Base-by-base conservation (phyloP, 2,329 filamentous ascomycete species). In the Apiospora rasikravindrae region DNA sequence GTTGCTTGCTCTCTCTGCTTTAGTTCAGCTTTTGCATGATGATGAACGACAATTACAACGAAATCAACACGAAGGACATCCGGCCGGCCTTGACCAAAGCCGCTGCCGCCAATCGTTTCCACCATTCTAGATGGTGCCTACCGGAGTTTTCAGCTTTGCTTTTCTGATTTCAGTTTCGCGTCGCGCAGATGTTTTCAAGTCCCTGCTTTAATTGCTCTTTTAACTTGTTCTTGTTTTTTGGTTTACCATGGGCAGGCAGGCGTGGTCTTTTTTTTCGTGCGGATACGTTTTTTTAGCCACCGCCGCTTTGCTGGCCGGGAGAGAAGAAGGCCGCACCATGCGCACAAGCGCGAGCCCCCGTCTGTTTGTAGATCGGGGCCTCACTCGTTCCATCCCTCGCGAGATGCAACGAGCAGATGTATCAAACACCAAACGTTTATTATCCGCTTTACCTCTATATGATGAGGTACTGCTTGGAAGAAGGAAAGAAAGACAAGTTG, bases 211-310 rank as follows among this genome's bases (percentile, higher is more conserved):
- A 68, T 19, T 68, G 40, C 44, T 45, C 4, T 44, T 47, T 44
- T 29, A 22, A 14, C 33, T 68, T 2, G 11, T 37, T 47, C n/a
- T 68, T n/a, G 13, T 47, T 47, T 68, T 45, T 44, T 44, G 64
- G 64, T 67, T 47, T 47, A 45, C 24, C 66, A 45, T 45, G 64
- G 40, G 40, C 66, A 40, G 40, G 44, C 40, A 40, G 66, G 42
- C 44, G 40, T 68, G 66, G 40, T 45, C 19, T 47, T 45, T 68
- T 42, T 68, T 68, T 14, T 26, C 68, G 68, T 69, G 68, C 42
- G 68, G 45, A 69, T 69, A 69, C 68, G 68, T 69, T 69, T 53
- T 69, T 42, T 42, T 40, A 29, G 4, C 26, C 40, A 68, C 40
- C 22, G 19, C 66, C 26, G 40, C 66, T 68, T 68, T 68, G 37